phyloP scores from a whole-genome alignment of 2,329 filamentous ascomycete species.

The Aureobasidium sp. region DNA sequence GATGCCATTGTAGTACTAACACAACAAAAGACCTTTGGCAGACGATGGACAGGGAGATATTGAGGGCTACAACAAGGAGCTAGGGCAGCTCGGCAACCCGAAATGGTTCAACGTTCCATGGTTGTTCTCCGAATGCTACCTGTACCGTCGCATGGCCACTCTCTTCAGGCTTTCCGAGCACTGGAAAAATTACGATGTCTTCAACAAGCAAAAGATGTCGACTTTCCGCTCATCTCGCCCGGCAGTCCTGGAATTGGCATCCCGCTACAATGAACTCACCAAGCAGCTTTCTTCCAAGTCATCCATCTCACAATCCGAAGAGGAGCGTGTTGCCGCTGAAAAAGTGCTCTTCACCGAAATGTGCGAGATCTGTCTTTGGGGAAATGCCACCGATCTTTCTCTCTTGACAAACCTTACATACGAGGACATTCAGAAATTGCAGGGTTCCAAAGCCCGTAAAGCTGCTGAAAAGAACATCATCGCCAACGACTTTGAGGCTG shows the following conservation, averaged over 20 bases:
- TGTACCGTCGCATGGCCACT: constrained; percentile 78
- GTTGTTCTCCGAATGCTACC: constrained; percentile 90
- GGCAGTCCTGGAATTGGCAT: constrained; percentile 74
- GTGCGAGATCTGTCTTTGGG: constrained; percentile 95
- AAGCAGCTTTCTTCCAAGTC: constrained; percentile 54
- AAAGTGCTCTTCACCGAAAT: constrained; percentile 80
- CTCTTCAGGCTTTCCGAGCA: constrained; percentile 68
- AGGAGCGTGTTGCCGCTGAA: constrained; percentile 60
- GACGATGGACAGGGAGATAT: constrained; percentile 76
- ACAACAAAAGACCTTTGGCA: constrained; percentile 54
- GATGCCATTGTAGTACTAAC: not conserved
- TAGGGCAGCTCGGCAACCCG: constrained; percentile 64
- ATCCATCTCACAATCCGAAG: constrained; percentile 38
- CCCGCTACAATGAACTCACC: constrained; percentile 69
- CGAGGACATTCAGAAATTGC: constrained; percentile 93
- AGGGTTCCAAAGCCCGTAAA: constrained; percentile 81
- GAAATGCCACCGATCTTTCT: constrained; percentile 90
- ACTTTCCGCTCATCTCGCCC: constrained; percentile 89
- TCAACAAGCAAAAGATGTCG: constrained; percentile 79
- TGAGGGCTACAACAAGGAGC: constrained; percentile 74
- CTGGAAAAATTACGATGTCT: constrained; percentile 89
- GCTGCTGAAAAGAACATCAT: constrained; percentile 86
- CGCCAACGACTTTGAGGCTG: constrained; percentile 70
- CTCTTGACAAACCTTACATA: constrained; percentile 85
- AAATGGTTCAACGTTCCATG: constrained; percentile 81